Percentiles rank a stretch among this genome's conserved stretches.
phyloP scores from a whole-genome alignment of 1,284 basidiomycete species.

The Malassezia obtusa region DNA sequence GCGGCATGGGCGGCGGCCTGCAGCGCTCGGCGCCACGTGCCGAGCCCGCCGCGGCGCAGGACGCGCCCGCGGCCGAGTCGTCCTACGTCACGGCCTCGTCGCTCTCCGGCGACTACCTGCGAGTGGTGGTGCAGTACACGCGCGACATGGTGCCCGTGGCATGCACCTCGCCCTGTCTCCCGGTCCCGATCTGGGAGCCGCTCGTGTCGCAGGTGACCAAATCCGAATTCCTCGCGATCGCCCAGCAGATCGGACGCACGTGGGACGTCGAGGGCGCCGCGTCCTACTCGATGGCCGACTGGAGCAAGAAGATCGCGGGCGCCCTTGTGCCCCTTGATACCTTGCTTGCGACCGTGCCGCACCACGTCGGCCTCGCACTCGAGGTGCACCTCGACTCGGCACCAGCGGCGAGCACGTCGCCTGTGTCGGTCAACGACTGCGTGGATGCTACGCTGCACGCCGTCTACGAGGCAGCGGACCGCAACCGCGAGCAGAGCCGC shows the following conservation, averaged over 20 bases:
- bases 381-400: conserved; percentile 23
- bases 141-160: conserved; percentile 77
- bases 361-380: conserved; percentile 32
- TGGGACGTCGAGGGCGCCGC: conserved; percentile 18
- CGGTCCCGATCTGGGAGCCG: conserved; percentile 63
- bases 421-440: conserved; percentile 41
- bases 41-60: neutral
- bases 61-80: conserved; percentile 15
- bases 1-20: conserved; percentile 1
- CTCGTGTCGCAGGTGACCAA: conserved; percentile 73
- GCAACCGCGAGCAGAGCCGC: conserved; percentile 28
- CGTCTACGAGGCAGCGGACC: conserved; percentile 41
- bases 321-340: conserved; percentile 30
- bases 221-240: conserved; percentile 65
- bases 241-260: conserved; percentile 43
- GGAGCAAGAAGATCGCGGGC: conserved; percentile 25
- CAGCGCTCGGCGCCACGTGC: conserved; percentile 6
- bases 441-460: conserved; percentile 45
- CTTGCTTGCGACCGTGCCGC: conserved; percentile 24
- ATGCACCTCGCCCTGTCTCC: conserved; percentile 63
- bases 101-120: conserved; percentile 74
- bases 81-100: conserved; percentile 68
- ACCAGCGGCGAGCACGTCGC: conserved; percentile 19
- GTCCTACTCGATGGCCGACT: conserved; percentile 24
- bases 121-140: conserved; percentile 80